phyloP scores from a whole-genome alignment of 1,284 basidiomycete genomes.

The Trametes sp. region DNA sequence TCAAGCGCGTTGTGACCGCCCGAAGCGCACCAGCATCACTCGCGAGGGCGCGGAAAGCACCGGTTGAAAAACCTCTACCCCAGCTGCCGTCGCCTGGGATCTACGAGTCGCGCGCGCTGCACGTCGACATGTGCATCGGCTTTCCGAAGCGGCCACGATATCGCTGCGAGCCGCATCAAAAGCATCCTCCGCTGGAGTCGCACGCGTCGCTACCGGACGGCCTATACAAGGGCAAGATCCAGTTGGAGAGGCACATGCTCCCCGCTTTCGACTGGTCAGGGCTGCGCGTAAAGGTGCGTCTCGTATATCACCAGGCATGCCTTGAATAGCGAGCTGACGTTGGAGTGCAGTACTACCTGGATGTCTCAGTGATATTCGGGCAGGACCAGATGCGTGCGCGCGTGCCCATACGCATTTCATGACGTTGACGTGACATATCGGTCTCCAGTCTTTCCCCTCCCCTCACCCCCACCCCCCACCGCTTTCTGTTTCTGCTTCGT shows the following conservation, averaged over 20 bases:
- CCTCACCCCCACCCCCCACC: not conserved
- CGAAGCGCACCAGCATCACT: slow-evolving; percentile 46
- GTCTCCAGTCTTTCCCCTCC: slow-evolving; percentile 3
- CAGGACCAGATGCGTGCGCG: slow-evolving; percentile 67
- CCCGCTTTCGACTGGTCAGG: slow-evolving; percentile 71
- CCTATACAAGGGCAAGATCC: slow-evolving; percentile 64
- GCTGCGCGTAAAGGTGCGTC: slow-evolving; percentile 67
- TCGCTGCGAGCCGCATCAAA: slow-evolving; percentile 40
- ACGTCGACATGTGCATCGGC: slow-evolving; percentile 63
- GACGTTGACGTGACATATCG: slow-evolving; percentile 32
- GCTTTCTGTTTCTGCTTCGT: not conserved
- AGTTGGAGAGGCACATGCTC: slow-evolving; percentile 63
- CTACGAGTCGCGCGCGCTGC: slow-evolving; percentile 56
- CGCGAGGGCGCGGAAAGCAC: slow-evolving; percentile 29
- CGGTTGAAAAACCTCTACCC: slow-evolving; percentile 54
- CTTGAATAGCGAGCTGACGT: not conserved
- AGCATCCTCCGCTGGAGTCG: slow-evolving; percentile 56
- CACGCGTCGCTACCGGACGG: slow-evolving; percentile 66
- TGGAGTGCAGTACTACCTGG: slow-evolving; percentile 65
- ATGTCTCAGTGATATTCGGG: slow-evolving; percentile 68
- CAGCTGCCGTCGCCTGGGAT: slow-evolving; percentile 51
- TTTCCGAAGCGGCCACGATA: slow-evolving; percentile 72
- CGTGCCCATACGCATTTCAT: slow-evolving; percentile 64
- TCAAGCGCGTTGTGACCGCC: slow-evolving; percentile 53
- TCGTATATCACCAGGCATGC: not conserved